Evolutionary conservation across 1,139 yeast species (phyloP), one percentile per base, ranked within the genome.

Genomic region (Blastobotrys illinoisensis): DNA sequence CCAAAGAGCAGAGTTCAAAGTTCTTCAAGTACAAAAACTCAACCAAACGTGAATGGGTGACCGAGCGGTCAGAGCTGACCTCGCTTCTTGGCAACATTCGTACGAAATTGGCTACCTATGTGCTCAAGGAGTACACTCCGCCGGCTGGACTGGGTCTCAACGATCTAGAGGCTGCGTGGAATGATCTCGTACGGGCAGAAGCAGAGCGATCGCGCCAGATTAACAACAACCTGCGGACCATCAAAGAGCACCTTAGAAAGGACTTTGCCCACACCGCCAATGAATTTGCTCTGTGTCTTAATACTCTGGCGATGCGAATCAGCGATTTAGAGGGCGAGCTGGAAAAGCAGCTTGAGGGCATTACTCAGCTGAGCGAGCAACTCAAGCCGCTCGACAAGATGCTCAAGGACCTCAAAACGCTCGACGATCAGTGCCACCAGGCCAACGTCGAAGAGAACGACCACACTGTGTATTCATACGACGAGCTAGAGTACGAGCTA

Each of bases 241-340:
- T 74, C 52, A 72, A 73, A 49, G 69, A 75, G 43, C 79, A 78
- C 56, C 73, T 89, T 55, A 63, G 71, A 49, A 60, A 64, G 11
- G 83, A 80, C 53, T 79, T 83, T 60, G 75, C 74, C 0, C 68
- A 68, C 19, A 65, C 66, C 3, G 76, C 77, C 14, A 72, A 74
- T 54, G 68, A 70, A 32, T 61, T 74, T 52, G 67, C 76, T 3
- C 57, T 62, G 44, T 62, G 66, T 47, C 56, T 73, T 14, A 67
- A 69, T 36, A 64, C 66, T 1, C 64, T 70, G 1, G 66, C 74
- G 1, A 49, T 66, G 44, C 62, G 64, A 21, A 67, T 73, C 26
- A 63, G 70, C 19, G 67, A 65, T 13, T 58, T 74, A 36, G 72
- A 71, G 18, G 77, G 77, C 9, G 75, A 72, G 51, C 64, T 73